Base-by-base conservation (phyloP, 352 stramenopile genomes). In the Blastocystis sp. region DNA sequence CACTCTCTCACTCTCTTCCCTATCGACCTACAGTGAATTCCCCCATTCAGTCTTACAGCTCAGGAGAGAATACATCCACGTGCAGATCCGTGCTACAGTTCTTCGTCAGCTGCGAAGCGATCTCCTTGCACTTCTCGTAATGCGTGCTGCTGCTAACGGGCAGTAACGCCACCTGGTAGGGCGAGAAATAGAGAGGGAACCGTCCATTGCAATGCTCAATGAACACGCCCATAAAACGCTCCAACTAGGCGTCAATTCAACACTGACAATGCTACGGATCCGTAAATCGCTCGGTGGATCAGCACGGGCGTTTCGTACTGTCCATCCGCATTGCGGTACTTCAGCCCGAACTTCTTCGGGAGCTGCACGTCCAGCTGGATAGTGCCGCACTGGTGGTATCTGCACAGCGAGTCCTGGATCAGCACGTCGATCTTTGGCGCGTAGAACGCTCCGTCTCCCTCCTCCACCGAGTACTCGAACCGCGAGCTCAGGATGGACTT, bases 331-430 rank as follows among this genome's bases (percentile, higher is more conserved):
- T 90, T 95, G 62, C 92, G 92, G 91, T 96, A 98, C 90, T 95
- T 95, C 62, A 99, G 93, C 91, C 98, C 96, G 91, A 99, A 99
- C 35, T 96, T 94, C 91, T 98, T 98, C 26, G 97, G 97, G 70
- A 98, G 92, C 93, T 99, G 96, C 91, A 99, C 98, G 91, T 99
- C 97, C 41, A 99, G 93, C 91, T 99, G 97, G 35, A 98, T 93
- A 21, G 97, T 99, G 39, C 96, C 97, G 92, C 96, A 98, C 92
- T 99, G 97, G 92, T 99, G 96, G 45, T 98, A 93, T 88, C 97
- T 94, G 80, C 98, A 96, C 91, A 99, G 94, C 45, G 95, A 95
- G 92, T 99, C 97, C 39, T 89, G 63, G 50, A 89, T 80, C 59
- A 80, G 31, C 29, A 89, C 98, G 93, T 99, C 97, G 92, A 99